Evolutionary conservation across 768 basidiomycete genomes (phyloP).

Genomic region (Chiua virens): DNA sequence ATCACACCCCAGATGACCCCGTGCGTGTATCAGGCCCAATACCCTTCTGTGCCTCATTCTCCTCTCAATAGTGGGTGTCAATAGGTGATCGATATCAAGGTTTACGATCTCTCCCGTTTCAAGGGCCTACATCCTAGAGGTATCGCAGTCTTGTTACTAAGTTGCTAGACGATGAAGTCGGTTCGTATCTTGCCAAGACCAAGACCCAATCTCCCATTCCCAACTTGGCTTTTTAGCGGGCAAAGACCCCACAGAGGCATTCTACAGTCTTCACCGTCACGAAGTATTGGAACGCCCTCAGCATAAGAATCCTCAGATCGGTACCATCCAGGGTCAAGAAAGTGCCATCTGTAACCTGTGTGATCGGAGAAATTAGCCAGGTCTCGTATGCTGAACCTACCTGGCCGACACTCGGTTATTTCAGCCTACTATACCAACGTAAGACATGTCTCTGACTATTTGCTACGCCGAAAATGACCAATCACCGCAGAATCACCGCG

Average conservation of each 20-base stretch:
- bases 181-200: slow-evolving; percentile 48
- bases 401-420: slow-evolving; percentile 71
- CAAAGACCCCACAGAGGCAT: no score
- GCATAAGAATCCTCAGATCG: slow-evolving; percentile 71
- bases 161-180: slow-evolving; percentile 72
- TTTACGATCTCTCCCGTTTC: slow-evolving; percentile 78
- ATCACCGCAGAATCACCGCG: slow-evolving; percentile 43
- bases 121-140: slow-evolving; percentile 86
- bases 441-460: slow-evolving; percentile 15
- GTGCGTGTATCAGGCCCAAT: no score
- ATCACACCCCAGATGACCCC: no score
- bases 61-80: no score
- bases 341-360: slow-evolving; percentile 50
- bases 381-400: slow-evolving; percentile 90
- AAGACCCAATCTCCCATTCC: no score
- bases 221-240: no score
- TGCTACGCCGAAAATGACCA: slow-evolving; percentile 1
- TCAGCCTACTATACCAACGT: slow-evolving; percentile 71
- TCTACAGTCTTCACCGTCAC: slow-evolving; percentile 79
- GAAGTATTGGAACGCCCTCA: slow-evolving; percentile 80
- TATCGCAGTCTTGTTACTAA: slow-evolving; percentile 68
- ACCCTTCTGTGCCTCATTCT: slow-evolving; percentile 1
- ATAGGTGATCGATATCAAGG: slow-evolving; percentile 81
- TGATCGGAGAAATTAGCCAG: slow-evolving; percentile 58
- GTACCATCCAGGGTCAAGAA: slow-evolving; percentile 64